Base-by-base conservation (phyloP, 1,139 yeast genomes). In the Zygoascus meyerae region DNA sequence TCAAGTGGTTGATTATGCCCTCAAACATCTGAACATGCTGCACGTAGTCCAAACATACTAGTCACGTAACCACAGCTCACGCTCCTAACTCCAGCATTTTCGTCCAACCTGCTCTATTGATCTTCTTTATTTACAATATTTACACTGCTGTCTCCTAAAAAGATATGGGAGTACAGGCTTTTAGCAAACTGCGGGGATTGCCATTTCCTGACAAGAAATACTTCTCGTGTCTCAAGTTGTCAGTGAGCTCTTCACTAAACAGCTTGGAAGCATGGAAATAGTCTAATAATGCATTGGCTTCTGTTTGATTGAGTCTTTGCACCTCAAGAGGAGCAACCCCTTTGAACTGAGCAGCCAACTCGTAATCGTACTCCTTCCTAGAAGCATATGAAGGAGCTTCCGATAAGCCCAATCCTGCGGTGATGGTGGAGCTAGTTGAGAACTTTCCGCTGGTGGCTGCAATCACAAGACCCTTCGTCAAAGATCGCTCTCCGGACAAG, bases 151-250 rank as follows among this genome's bases (percentile, higher is more conserved):
- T 28, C 40, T 36, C 39, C 28, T 26, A 40, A 18, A 30, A 28
- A n/a, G 34, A 43, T 7, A 16, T 31, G 31, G 33, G 40, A 16
- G 42, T 28, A 34, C 48, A 48, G 10, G 48, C 40, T 30, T 21
- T 35, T 7, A 83, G 64, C 52, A 86, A 66, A 54, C 77, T 79
- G 48, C 84, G 75, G 35, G 95, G 90, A 64, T 85, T 86, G 56
- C 96, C 96, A 55, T 83, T 79, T 42, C 95, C 90, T 53, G 84
- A 75, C 32, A 81, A 61, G 53, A 78, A 75, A 59, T 80, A 79
- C 59, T 78, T 78, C 56, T 81, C 78, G 40, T 70, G 66, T 2
- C 70, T 64, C 34, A 75, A 57, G 47, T 64, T 68, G 42, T 72
- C 72, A 10, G 63, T 48, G 5, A 66, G 52, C 26, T 72, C 68